Percentiles rank a stretch among this genome's conserved stretches.
phyloP scores from a whole-genome alignment of 345 rosid species.

The Orychophragmus violaceus region DNA sequence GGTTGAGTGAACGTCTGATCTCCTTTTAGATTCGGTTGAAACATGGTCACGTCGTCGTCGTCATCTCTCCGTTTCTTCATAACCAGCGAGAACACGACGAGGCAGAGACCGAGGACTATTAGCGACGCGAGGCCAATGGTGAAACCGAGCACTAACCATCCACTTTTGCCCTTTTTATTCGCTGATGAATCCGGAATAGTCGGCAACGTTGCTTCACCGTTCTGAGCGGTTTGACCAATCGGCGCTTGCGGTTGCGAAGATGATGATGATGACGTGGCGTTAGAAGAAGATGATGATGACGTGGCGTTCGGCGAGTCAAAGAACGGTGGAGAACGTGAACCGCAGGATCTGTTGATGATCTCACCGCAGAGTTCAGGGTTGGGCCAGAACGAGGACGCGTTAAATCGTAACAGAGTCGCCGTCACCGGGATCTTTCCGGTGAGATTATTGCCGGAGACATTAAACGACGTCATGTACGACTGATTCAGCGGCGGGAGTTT shows the following conservation, averaged over 20 bases:
- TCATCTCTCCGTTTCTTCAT: conserved; percentile 26
- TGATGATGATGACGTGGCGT: conserved; percentile 26
- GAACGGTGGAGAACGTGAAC: conserved; percentile 47
- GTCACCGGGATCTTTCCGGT: conserved; percentile 65
- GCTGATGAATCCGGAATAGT: conserved; percentile 24
- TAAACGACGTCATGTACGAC: conserved; percentile 40
- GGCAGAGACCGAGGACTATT: conserved; percentile 32
- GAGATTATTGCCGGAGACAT: conserved; percentile 73
- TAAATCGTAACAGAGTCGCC: conserved; percentile 53
- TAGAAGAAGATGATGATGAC: conserved; percentile 7
- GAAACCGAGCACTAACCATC: conserved; percentile 46
- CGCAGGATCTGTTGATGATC: conserved; percentile 55
- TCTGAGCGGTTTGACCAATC: conserved; percentile 38
- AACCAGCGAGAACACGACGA: conserved; percentile 33
- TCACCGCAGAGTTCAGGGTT: conserved; percentile 79
- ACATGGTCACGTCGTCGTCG: conserved; percentile 10
- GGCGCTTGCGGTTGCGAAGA: conserved; percentile 33
- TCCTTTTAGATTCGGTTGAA: conserved; percentile 15
- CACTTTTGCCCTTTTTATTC: conserved; percentile 27
- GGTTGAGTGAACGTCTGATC: neutral
- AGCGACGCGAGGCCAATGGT: conserved; percentile 42
- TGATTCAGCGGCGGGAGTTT: conserved; percentile 66
- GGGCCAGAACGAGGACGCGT: conserved; percentile 40
- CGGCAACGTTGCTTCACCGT: conserved; percentile 25
- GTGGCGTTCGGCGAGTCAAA: conserved; percentile 37